Evolutionary conservation across 2,329 filamentous ascomycete genomes (phyloP).

Genomic region (Beauveria medogensis): DNA sequence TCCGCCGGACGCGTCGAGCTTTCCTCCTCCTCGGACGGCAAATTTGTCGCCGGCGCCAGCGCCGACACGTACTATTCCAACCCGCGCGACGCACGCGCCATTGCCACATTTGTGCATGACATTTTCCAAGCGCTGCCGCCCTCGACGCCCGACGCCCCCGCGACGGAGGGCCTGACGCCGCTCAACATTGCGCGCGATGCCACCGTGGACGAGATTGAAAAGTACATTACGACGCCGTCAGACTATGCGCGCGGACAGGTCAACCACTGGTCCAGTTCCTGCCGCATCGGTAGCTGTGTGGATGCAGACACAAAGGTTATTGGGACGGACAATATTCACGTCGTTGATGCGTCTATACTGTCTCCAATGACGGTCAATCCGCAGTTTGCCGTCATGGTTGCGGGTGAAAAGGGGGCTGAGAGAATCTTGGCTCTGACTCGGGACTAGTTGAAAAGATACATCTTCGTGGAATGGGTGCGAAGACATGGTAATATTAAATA

Average conservation of each 20-base stretch:
- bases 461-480: no score
- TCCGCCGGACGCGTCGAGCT: slow-evolving; percentile 40
- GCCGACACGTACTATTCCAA: slow-evolving; percentile 38
- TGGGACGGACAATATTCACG: slow-evolving; percentile 41
- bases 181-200: slow-evolving; percentile 39
- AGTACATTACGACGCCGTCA: slow-evolving; percentile 40
- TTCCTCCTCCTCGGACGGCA: slow-evolving; percentile 22
- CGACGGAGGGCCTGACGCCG: slow-evolving; percentile 33
- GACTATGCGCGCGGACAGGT: slow-evolving; percentile 41
- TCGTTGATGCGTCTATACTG: slow-evolving; percentile 43
- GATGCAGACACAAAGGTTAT: slow-evolving; percentile 37
- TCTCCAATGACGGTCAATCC: slow-evolving; percentile 45
- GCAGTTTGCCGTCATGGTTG: slow-evolving; percentile 46
- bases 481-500: no score
- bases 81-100: slow-evolving; percentile 37
- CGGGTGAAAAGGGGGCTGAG: slow-evolving; percentile 42
- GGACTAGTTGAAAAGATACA: background rate
- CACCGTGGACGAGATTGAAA: slow-evolving; percentile 37
- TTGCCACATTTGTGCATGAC: slow-evolving; percentile 41
- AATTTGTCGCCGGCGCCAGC: slow-evolving; percentile 34
- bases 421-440: slow-evolving; percentile 24
- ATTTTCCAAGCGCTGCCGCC: slow-evolving; percentile 36
- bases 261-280: slow-evolving; percentile 46
- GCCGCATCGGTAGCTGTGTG: slow-evolving; percentile 41
- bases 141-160: slow-evolving; percentile 17